Conservation (phyloP, 768 basidiomycete genomes). For the Lactarius trivialis region DNA sequence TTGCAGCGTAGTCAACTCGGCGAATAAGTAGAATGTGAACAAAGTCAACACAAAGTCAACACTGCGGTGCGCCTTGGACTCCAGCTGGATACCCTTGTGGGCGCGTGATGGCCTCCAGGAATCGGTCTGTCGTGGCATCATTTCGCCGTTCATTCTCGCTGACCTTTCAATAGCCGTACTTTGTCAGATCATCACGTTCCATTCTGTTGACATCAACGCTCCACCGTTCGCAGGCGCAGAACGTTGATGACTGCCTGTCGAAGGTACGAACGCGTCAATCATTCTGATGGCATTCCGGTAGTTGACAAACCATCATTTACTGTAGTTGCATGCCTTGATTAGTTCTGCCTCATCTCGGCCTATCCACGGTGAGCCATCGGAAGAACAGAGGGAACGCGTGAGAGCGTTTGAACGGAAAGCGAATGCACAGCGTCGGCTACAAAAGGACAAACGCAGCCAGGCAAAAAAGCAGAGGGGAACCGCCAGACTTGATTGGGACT, state of each 20-base stretch:
- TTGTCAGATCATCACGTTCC: conserved; percentile 59
- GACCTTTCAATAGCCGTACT: conserved; percentile 43
- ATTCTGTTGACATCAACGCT: conserved; percentile 63
- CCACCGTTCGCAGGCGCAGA: conserved; percentile 72
- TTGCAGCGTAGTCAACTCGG: neutral
- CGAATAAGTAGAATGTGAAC: conserved; percentile 68
- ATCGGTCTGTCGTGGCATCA: conserved; percentile 38
- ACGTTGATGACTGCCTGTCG: conserved; percentile 61
- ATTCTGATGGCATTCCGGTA: conserved; percentile 3
- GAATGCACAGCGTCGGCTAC: conserved; percentile 40
- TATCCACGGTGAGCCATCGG: conserved; percentile 49
- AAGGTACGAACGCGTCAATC: conserved; percentile 43
- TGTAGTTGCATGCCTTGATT: conserved; percentile 50
- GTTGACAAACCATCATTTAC: conserved; percentile 3
- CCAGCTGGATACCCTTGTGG: conserved; percentile 68
- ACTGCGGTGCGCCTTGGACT: conserved; percentile 50
- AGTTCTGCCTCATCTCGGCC: conserved; percentile 39
- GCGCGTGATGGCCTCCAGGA: conserved; percentile 40
- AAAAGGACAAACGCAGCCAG: conserved; percentile 49
- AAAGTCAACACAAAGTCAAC: conserved; percentile 84
- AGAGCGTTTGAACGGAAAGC: conserved; percentile 39
- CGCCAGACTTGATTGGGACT: conserved; percentile 24
- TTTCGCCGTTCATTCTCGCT: neutral
- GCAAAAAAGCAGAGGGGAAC: conserved; percentile 36
- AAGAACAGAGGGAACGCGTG: conserved; percentile 51